Evolutionary conservation across 805 yeast species (phyloP), one percentile per base, ranked within the genome.

Genomic region (Zygosaccharomyces bailii): DNA sequence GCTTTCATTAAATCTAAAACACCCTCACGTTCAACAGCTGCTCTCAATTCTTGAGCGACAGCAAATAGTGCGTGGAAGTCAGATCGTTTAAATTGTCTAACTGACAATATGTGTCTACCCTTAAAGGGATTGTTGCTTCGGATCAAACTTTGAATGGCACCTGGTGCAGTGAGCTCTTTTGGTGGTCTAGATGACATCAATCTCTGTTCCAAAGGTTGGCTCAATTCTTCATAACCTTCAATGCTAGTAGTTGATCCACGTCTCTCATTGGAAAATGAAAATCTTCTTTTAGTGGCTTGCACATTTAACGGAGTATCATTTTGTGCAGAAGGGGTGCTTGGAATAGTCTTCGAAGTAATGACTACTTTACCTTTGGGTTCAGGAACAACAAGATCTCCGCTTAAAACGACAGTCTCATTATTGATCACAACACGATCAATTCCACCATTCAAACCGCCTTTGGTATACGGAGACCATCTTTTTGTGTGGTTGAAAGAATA

Each of bases 21-120:
- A 59, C 99, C 99, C 61, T 83, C 85, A 72, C 98, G 85, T 72
- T 91, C 97, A 49, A 93, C 99, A 36, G 93, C 91, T 54, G 93
- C 78, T 68, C 97, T 80, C 89, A 93, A 83, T 71, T 95, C 98
- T 73, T 91, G 96, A 32, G 99, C 99, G 59, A 93, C 95, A 19
- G 96, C 84, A 73, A 93, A 93, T 65, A 93, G 75, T 21, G 89
- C 79, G 66, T 91, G 99, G 68, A 95, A 75, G 64, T 91, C 96
- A 49, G 89, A 76, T 69, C 98, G 84, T 52, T 78, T 75, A 65
- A 91, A 81, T 63, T 89, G 91, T 61, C 82, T 82, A 43, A 95
- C 98, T 25, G 96, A 87, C 58, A 88, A 72, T 45, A 93, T 82
- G 43, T 90, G 85, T 67, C 82, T 84, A 63, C 96, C 80, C 67